Evolutionary conservation across 768 basidiomycete species (phyloP), one percentile per base, ranked within the genome.

Genomic region (Panaeolus cyanescens): DNA sequence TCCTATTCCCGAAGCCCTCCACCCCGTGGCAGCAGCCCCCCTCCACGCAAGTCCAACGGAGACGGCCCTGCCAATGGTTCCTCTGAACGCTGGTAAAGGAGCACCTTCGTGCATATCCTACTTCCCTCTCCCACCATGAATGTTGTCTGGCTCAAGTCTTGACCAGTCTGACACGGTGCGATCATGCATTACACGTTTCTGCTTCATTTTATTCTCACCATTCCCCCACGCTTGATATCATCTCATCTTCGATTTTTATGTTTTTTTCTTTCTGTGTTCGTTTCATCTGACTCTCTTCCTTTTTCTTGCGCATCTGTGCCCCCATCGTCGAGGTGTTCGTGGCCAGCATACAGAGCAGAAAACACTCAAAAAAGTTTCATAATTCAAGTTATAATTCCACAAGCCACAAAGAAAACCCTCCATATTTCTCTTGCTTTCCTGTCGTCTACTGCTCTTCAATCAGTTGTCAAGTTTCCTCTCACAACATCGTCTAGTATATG

Each of bases 1-100:
- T 92, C 90, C 75, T 89, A 91, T 65, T 91, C 89, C 58, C 83
- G 89, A 71, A 92, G 89, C 76, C 92, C 92, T 22, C 89, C 90
- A 62, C 91, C 90, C 57, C 80, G 90, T 67, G 91, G 89, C 56
- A 85, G 88, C 71, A 83, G 82, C 72, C 83, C 81, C 20, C 66
- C 77, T 42, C 72, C 77, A 50, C 68, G 72, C 45, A 59, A 65
- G 62, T 60, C 70, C 62, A 69, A 70, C 59, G 67, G 74, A 70
- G 61, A 67, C 31, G 66, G 72, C 64, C 69, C 76, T 71, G 76
- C 72, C 54, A 77, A 77, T 13, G 77, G 80, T 33, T 70, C 76
- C 62, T 50, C 63, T 32, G 77, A 75, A 54, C 87, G 89, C 69
- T 91, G 90, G 89, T 91, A 79, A 86, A 82, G 71, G 65, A 50